phyloP scores from a whole-genome alignment of 148 eudicot species.

The Vaccinium vitisidaea region DNA sequence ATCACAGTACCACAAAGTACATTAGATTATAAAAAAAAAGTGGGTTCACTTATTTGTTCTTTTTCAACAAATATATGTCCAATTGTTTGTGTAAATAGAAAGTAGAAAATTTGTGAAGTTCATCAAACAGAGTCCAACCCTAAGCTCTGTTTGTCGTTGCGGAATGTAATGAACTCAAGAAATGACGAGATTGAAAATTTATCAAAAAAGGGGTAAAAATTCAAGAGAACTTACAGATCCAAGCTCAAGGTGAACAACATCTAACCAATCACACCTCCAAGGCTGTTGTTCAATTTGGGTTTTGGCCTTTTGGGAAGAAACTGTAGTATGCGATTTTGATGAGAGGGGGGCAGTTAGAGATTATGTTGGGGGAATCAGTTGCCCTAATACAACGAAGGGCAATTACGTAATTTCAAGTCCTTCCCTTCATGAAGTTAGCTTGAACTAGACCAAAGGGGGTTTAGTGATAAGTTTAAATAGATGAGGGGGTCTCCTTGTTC shows the following conservation, averaged over 20 bases:
- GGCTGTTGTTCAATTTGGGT: neutral
- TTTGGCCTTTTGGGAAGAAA: neutral
- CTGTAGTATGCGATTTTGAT: neutral
- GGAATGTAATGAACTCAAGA: neutral
- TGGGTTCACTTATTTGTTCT: neutral
- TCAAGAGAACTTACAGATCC: constrained; percentile 17
- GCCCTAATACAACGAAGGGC: no score
- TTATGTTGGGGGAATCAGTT: no score
- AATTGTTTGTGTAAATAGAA: neutral
- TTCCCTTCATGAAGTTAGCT: no score
- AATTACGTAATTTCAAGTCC: no score
- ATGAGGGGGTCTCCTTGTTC: no score
- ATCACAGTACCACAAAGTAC: neutral
- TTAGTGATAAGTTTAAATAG: no score
- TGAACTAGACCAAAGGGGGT: no score
- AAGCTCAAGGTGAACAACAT: neutral
- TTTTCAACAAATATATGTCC: neutral
- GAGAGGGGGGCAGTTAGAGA: no score
- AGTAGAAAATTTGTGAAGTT: neutral
- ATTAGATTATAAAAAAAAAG: neutral
- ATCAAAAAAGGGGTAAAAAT: neutral
- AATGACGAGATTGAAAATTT: neutral
- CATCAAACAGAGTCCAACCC: neutral
- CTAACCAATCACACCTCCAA: constrained; percentile 7
- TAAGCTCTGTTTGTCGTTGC: neutral